These are phyloP conservation scores for Biscogniauxia mediterranea DNA, from an alignment of 2,329 filamentous ascomycete species.

Conservation along the genomic window DNA sequence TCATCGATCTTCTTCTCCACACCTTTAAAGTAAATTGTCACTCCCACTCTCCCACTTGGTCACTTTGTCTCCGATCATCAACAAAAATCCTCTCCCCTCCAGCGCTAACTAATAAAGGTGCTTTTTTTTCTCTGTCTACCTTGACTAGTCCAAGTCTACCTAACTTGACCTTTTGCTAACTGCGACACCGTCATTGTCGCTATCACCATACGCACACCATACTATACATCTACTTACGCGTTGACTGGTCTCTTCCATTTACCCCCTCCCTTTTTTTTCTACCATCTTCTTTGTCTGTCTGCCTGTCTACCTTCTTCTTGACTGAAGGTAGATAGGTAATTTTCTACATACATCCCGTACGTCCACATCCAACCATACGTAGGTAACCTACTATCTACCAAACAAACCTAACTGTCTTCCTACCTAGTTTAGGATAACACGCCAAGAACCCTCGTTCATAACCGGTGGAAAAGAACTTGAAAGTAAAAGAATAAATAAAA, in stretches of 20 bases:
- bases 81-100: neutral
- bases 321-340: too few species aligned
- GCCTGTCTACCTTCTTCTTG: too few species aligned
- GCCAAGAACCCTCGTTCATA: too few species aligned
- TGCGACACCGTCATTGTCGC: neutral
- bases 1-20: slow-evolving; percentile 2
- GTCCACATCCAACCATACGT: too few species aligned
- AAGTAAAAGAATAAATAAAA: too few species aligned
- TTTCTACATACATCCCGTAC: too few species aligned
- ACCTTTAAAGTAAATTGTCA: neutral
- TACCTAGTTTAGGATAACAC: too few species aligned
- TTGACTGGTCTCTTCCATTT: neutral
- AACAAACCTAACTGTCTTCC: too few species aligned
- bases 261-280: neutral
- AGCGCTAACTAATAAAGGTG: neutral
- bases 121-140: neutral
- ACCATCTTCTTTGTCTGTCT: neutral
- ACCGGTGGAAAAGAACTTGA: too few species aligned
- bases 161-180: neutral
- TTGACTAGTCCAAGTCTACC: neutral
- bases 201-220: neutral
- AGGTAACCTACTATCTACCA: too few species aligned
- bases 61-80: neutral
- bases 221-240: neutral
- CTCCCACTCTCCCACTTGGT: slow-evolving; percentile 1